Base-by-base conservation (phyloP, 176 grass and related monocot species). In the Carex scoparia region DNA sequence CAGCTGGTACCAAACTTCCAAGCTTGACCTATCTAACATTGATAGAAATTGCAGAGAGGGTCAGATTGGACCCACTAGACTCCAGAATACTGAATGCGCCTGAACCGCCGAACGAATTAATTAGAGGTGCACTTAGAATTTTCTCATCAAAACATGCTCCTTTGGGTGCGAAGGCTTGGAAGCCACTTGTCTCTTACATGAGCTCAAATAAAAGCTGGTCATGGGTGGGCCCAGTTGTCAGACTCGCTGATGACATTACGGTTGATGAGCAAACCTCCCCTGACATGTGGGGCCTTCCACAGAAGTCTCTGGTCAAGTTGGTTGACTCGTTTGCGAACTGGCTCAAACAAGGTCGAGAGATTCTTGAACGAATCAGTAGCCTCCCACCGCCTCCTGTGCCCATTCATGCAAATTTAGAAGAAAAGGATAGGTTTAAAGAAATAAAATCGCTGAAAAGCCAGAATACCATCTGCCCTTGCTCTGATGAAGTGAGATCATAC, bases 281-380 rank as follows among this genome's bases (percentile, higher is more conserved):
- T 62, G 96, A 99, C 46, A 90, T 89, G 85, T 99, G 96, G 96
- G 82, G 96, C 67, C 90, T 99, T 86, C 93, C 93, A 10, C 96
- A 99, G 82, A 99, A 99, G 86, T 95, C 94, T 91, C 90, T 99
- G 79, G 93, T 99, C 27, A 99, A 99, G 83, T 87, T 99, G 81
- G 96, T 99, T 2, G 96, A 99, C 84, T 93, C 93, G 80, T 99
- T 99, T 92, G 92, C 96, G 85, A 95, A 99, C 85, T 99, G 96
- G 96, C 88, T 99, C 82, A 99, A 99, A 92, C 91, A 92, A 90
- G 93, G 96, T 61, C 91, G 92, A 87, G 93, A 95, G 79, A 99
- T 93, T 42, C 93, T 99, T 78, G 88, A 95, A 80, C 91, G 94
- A 74, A 93, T 99, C 69, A 93, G 96, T 87, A 92, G 90, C 80